phyloP scores from a whole-genome alignment of 2,329 filamentous ascomycete genomes.

The Diplodia corticola region DNA sequence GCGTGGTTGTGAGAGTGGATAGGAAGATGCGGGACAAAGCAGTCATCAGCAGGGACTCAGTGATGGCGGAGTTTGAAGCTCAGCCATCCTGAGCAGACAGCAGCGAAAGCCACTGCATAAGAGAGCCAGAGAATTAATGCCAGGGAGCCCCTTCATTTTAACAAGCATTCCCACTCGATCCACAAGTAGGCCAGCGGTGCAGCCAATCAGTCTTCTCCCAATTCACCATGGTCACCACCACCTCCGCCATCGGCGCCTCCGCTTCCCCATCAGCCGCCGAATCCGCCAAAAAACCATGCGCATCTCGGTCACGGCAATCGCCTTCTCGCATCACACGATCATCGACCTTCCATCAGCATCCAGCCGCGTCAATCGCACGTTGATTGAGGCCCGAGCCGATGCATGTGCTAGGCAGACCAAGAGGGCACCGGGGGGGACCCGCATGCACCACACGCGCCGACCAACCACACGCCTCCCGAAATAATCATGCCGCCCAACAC shows the following conservation, averaged over 20 bases:
- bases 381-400: not conserved
- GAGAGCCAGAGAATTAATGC: no score
- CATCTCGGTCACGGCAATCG: not conserved
- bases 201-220: not conserved
- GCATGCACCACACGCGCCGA: not conserved
- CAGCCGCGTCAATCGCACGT: not conserved
- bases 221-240: conserved; percentile 1
- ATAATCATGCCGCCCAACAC: conserved; percentile 13
- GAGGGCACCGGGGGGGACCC: not conserved
- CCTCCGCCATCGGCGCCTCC: conserved; percentile 3
- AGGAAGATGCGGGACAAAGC: no score
- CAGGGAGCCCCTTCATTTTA: not conserved
- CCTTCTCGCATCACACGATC: not conserved
- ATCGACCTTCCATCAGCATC: not conserved
- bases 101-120: no score
- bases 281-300: not conserved
- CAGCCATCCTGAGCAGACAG: no score
- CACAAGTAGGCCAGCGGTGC: not conserved
- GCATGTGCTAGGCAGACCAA: not conserved
- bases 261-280: not conserved
- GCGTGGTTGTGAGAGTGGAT: no score
- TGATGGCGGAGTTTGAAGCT: no score
- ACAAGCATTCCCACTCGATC: not conserved
- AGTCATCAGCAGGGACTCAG: no score
- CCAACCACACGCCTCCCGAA: conserved; percentile 1